Evolutionary conservation across 371 early-diverging fungal species (phyloP).

Genomic region (Mortierella sp.): DNA sequence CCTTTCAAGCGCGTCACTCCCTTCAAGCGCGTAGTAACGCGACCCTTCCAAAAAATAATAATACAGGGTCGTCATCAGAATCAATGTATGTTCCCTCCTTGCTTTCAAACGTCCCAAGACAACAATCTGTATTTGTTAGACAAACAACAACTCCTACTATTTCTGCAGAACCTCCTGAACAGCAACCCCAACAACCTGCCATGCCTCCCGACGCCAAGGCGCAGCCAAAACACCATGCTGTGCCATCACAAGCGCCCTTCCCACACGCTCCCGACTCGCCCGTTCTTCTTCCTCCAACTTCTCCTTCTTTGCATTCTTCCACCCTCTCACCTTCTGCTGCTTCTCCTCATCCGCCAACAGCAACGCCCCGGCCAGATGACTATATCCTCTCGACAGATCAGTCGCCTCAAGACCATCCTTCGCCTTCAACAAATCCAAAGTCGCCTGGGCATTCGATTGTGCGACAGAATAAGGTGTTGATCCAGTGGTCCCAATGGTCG

Average conservation of each 20-base stretch:
- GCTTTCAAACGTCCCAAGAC: too few species aligned
- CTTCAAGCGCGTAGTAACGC: too few species aligned
- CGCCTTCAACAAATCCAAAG: constrained; percentile 23
- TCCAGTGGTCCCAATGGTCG: constrained; percentile 24
- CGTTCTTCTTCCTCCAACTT: constrained; percentile 46
- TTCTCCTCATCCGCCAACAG: constrained; percentile 41
- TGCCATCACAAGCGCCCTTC: constrained; percentile 53
- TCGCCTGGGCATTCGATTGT: constrained; percentile 31
- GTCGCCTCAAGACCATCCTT: constrained; percentile 32
- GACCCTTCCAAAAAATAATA: too few species aligned
- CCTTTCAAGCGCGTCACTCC: too few species aligned
- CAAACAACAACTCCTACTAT: neutral
- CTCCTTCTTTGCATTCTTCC: constrained; percentile 57
- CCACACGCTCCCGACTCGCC: constrained; percentile 21
- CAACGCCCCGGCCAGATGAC: constrained; percentile 42
- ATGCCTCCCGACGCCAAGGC: constrained; percentile 66
- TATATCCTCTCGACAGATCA: constrained; percentile 33
- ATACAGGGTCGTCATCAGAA: too few species aligned
- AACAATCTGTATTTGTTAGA: too few species aligned
- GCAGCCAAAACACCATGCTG: constrained; percentile 67
- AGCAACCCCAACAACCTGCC: constrained; percentile 55
- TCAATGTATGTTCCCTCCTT: too few species aligned
- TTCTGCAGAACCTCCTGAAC: constrained; percentile 14
- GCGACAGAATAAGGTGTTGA: constrained; percentile 28
- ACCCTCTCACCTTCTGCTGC: constrained; percentile 39